Evolutionary conservation across 2,329 filamentous ascomycete genomes (phyloP), one percentile per base, ranked within the genome.

Genomic region (Xylariaceae sp.): DNA sequence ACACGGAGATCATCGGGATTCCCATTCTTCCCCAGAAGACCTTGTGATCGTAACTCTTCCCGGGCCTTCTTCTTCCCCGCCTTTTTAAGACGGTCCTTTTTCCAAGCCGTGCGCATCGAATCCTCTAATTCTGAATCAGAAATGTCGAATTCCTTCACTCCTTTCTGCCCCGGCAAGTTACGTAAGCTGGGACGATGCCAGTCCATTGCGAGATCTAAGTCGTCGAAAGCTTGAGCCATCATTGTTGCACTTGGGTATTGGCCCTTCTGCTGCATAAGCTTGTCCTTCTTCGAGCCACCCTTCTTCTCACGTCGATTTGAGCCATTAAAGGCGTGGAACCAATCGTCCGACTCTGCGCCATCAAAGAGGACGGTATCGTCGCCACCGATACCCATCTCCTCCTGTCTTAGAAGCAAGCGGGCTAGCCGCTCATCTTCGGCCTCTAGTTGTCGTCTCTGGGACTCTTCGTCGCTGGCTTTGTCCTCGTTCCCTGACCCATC

Each of bases 181-280:
- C 73, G 76, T 4, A 89, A 62, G 39, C 81, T 88, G 1, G 83
- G 81, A 19, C 82, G 74, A 13, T 86, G 77, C 65, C 86, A 88
- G 55, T 95, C 87, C 83, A 93, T 91, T n/a, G n/a, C n/a, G 34
- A 94, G 71, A 56, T 95, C 89, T 49, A 95, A 83, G 8, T 81
- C 85, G 45, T 84, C 80, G 46, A 80, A 77, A 2, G 64, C 65
- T 42, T 82, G 62, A 9, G 66, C 64, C 49, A 71, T 62, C 26
- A 63, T 55, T 17, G 62, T 61, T 22, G 70, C 69, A 42, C 60
- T 69, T 7, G 64, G 63, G 39, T 64, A 67, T 35, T 60, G 54
- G 11, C 62, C 62, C 24, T 54, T 53, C 18, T 48, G 51, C 38
- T 54, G 51, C n/a, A 56, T 42, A 6, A 60, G 45, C 36, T 47